Evolutionary conservation across 257 asterid species (phyloP).

Genomic region (Galeopsis tetrahit): DNA sequence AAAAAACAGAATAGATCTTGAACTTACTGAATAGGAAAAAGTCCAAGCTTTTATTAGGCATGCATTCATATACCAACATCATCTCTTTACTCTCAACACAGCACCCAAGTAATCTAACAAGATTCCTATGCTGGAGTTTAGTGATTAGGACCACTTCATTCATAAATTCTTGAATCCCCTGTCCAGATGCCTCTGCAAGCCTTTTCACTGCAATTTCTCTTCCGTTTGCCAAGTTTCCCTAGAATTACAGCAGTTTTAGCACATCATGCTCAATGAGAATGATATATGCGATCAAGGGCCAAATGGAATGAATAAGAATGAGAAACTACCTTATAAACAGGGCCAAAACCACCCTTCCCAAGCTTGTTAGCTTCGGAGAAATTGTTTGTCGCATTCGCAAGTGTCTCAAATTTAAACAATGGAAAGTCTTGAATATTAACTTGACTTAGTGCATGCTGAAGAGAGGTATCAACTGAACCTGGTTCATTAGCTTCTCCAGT

Average conservation of each 20-base stretch:
- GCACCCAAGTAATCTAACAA: slow-evolving; percentile 8
- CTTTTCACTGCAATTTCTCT: slow-evolving; percentile 49
- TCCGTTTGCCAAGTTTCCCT: slow-evolving; percentile 43
- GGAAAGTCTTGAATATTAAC: slow-evolving; percentile 39
- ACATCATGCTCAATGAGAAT: not conserved
- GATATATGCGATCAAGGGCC: not conserved
- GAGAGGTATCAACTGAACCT: slow-evolving; percentile 4
- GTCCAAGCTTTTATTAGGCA: slow-evolving; percentile 43
- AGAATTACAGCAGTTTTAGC: not conserved
- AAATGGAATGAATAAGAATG: not conserved
- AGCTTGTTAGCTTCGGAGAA: not conserved
- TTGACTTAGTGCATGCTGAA: slow-evolving; percentile 32
- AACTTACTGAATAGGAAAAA: slow-evolving; percentile 40
- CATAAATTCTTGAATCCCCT: slow-evolving; percentile 31
- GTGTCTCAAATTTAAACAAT: slow-evolving; percentile 31
- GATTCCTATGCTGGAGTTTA: slow-evolving; percentile 14
- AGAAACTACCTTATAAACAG: slow-evolving; percentile 19
- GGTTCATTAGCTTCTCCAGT: not conserved
- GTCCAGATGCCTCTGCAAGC: slow-evolving; percentile 46
- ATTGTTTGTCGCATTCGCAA: slow-evolving; percentile 21
- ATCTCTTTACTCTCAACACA: slow-evolving; percentile 7
- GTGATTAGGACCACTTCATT: slow-evolving; percentile 16
- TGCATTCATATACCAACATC: slow-evolving; percentile 37
- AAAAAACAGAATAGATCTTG: not conserved
- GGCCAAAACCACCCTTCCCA: slow-evolving; percentile 19